Base-by-base conservation (phyloP, 2,329 filamentous ascomycete genomes). In the Ceratocystis cacaofunesta region DNA sequence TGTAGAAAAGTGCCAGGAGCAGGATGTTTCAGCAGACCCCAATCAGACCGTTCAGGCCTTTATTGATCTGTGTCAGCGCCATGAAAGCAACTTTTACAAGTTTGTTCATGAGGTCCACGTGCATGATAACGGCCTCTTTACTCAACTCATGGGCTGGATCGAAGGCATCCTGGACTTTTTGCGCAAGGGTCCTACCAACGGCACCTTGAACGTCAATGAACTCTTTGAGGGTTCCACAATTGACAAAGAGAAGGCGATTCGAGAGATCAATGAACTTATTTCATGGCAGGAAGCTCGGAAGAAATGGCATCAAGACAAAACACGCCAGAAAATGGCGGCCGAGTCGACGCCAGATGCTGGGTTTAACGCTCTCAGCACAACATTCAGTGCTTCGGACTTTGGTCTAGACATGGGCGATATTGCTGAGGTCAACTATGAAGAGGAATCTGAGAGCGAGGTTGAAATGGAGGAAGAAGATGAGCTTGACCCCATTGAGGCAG, bases 1-100 rank as follows among this genome's bases (percentile, higher is more conserved):
- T 30, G 82, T 87, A 36, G 84, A 87, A 62, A 82, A 79, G 70
- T 86, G 84, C 70, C 78, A 83, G 66, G 83, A 86, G 68, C 82
- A 86, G 71, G 94, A 97, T 73, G 88, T 94, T 58, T 92, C 90
- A 1, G 91, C 92, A 1, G 94, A 99, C 73, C 94, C 94, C 3
- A 99, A 99, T 74, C 92, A 96, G 78, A 99, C 94, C 0, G 94
- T 99, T 1, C 94, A 99, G 74, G 88, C 91, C 17, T 99, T 99
- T 72, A 99, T 99, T 72, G 94, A 99, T 72, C 82, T 99, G 25
- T 99, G 94, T 75, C 88, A 90, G 70, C 85, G 94, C 55, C 94
- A 99, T 74, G 90, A 99, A 75, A 85, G 95, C 73, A 95, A 95
- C 76, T 92, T 99, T 73, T 99, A 97, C 82, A 97, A 96, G 74